Percentiles rank a stretch among this genome's conserved stretches.
phyloP scores from a whole-genome alignment of 78 protist species.

The Bigelowiella natans region DNA sequence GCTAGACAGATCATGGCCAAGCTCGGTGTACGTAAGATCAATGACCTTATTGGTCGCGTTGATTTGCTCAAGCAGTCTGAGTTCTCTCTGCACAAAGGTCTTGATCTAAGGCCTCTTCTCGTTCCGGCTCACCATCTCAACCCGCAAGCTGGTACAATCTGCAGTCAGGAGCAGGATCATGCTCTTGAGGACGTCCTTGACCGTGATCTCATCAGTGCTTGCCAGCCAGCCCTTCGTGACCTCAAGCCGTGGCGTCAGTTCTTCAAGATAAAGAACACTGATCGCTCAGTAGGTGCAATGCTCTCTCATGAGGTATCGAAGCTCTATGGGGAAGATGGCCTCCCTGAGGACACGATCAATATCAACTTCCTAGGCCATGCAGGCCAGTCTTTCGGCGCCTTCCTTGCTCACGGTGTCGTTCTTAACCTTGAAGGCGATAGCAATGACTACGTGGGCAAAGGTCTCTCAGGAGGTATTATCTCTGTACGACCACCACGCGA shows the following conservation, averaged over 20 bases:
- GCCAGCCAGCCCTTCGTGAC: not conserved
- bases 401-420: slow-evolving; percentile 19
- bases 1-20: slow-evolving; percentile 53
- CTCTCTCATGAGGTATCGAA: slow-evolving; percentile 42
- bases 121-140: slow-evolving; percentile 27
- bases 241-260: not conserved
- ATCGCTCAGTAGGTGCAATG: slow-evolving; percentile 58
- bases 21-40: slow-evolving; percentile 42
- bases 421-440: slow-evolving; percentile 57
- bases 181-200: slow-evolving; percentile 23
- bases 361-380: slow-evolving; percentile 50
- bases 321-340: slow-evolving; percentile 3
- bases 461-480: slow-evolving; percentile 36
- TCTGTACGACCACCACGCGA: slow-evolving; percentile 30
- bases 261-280: slow-evolving; percentile 42
- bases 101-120: slow-evolving; percentile 1
- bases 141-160: slow-evolving; percentile 5
- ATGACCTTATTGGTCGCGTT: slow-evolving; percentile 55
- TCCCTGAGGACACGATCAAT: not conserved
- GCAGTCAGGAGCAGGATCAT: slow-evolving; percentile 18
- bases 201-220: slow-evolving; percentile 3
- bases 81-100: slow-evolving; percentile 10
- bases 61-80: slow-evolving; percentile 48
- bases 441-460: slow-evolving; percentile 70
- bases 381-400: slow-evolving; percentile 72